Base-by-base conservation (phyloP, 352 stramenopile genomes). In the Phytophthora constricta region DNA sequence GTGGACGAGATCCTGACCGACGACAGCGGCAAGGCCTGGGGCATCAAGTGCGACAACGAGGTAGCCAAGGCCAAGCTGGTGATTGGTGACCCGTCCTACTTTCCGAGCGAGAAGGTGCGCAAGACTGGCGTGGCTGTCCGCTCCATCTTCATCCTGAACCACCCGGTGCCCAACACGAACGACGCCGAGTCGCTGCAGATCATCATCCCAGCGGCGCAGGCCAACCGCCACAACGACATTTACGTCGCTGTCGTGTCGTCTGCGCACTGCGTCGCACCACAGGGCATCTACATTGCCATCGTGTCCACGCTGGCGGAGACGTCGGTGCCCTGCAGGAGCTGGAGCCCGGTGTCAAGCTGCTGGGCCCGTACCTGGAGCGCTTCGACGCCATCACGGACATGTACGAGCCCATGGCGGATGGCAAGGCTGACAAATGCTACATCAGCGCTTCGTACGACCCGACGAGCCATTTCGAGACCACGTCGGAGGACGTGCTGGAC, bases 11-110 rank as follows among this genome's bases (percentile, higher is more conserved):
- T 98, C 46, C 68, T 99, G 20, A 98, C 96, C 57, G 90, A 99
- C 72, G 87, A 87, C 42, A 76, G 96, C 50, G 96, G 95, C 57
- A 89, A 98, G 69, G 97, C 97, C 2, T 98, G 90, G 84, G 98
- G 97, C 58, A 92, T 98, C 52, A 81, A 86, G 20, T 81, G 87
- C 46, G 81, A 92, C 69, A 98, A 98, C 74, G 84, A 98, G 78
- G 97, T 99, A 74, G 98, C 98, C 27, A 98, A 98, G 78, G 97
- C 96, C 57, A 95, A 96, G 59, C 91, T 99, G 62, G 91, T 99
- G 62, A 98, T 99, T 68, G 98, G 98, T 26, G 97, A 99, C 84
- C 97, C 97, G 46, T 99, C 96, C 43, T 99, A 99, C 86, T 99
- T 99, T 75, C 89, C 91, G 8, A 67, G 77, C 16, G 82, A 97